Conservation (phyloP, 2,329 filamentous ascomycete genomes). For the Exophiala sp. region DNA sequence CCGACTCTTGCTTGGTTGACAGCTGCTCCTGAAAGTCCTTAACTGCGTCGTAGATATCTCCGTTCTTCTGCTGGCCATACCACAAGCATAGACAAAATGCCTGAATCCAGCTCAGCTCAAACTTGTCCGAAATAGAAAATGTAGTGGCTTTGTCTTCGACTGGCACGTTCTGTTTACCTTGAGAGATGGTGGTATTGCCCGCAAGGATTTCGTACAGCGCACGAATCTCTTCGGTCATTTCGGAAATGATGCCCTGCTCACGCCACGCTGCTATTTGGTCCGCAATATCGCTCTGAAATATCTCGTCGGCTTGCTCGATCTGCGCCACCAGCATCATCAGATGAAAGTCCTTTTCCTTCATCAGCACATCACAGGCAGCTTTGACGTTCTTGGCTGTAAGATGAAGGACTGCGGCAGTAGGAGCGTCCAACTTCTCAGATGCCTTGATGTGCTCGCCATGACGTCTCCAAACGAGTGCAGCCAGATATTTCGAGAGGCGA, state of each 20-base stretch:
- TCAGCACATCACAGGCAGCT: conserved; percentile 76
- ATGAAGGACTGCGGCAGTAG: conserved; percentile 71
- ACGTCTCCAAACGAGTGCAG: conserved; percentile 51
- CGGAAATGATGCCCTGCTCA: conserved; percentile 75
- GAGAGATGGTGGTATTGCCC: conserved; percentile 79
- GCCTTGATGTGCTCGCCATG: conserved; percentile 60
- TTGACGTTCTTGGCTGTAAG: conserved; percentile 74
- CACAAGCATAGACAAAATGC: conserved; percentile 87
- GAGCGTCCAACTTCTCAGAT: conserved; percentile 63
- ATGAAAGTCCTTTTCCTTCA: conserved; percentile 73
- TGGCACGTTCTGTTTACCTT: conserved; percentile 67
- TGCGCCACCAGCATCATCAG: conserved; percentile 81
- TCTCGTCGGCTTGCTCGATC: conserved; percentile 65
- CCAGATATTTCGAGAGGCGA: conserved; percentile 43
- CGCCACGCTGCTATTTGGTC: conserved; percentile 83
- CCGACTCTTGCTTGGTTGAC: conserved; percentile 62
- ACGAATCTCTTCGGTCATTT: conserved; percentile 79
- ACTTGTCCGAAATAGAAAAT: conserved; percentile 79
- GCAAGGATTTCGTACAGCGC: conserved; percentile 85
- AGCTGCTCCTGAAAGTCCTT: conserved; percentile 71
- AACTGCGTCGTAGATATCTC: conserved; percentile 70
- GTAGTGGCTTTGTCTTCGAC: conserved; percentile 75
- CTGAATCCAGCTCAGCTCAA: conserved; percentile 87
- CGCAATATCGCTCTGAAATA: conserved; percentile 68
- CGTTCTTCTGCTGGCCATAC: conserved; percentile 70